Percentiles rank a stretch among this genome's conserved stretches.
phyloP scores from a whole-genome alignment of 805 yeast genomes.

The Candida fluviatilis region DNA sequence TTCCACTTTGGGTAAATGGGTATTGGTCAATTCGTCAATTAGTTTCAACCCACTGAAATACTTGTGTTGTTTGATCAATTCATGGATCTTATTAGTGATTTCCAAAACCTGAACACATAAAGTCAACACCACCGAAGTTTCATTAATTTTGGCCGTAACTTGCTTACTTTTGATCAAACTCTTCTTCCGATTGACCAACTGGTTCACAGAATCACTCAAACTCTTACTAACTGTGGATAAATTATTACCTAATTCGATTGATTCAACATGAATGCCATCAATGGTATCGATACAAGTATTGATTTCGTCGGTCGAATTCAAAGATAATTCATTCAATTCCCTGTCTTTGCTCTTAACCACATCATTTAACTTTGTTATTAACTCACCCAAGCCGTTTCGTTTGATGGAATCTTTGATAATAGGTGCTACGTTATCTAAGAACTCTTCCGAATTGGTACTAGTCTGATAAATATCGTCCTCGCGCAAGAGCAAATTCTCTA shows the following conservation, averaged over 20 bases:
- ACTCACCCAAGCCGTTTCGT: constrained; percentile 49
- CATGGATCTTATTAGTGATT: constrained; percentile 80
- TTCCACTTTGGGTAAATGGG: constrained; percentile 67
- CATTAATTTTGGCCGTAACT: constrained; percentile 62
- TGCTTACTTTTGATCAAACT: constrained; percentile 56
- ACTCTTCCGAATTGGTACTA: constrained; percentile 58
- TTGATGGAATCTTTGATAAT: constrained; percentile 61
- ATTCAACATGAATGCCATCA: constrained; percentile 52
- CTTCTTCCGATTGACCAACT: constrained; percentile 60
- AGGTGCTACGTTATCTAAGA: constrained; percentile 76
- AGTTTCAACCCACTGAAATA: constrained; percentile 85
- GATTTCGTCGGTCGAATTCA: constrained; percentile 54
- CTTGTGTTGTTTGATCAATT: constrained; percentile 66
- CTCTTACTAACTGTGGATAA: constrained; percentile 53
- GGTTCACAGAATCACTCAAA: constrained; percentile 61
- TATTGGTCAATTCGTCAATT: constrained; percentile 66
- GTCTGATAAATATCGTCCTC: constrained; percentile 42
- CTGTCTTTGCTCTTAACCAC: constrained; percentile 58
- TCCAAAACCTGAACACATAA: constrained; percentile 79
- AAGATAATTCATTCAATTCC: constrained; percentile 60
- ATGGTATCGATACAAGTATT: constrained; percentile 60
- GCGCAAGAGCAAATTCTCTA: constrained; percentile 35
- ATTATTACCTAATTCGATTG: constrained; percentile 53
- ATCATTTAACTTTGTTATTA: constrained; percentile 52
- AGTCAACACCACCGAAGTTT: constrained; percentile 64